Percentiles rank a stretch among this genome's conserved stretches.
Evolutionary conservation across 306 rosid species (phyloP).

Genomic region (Pyrus betulifolia): DNA sequence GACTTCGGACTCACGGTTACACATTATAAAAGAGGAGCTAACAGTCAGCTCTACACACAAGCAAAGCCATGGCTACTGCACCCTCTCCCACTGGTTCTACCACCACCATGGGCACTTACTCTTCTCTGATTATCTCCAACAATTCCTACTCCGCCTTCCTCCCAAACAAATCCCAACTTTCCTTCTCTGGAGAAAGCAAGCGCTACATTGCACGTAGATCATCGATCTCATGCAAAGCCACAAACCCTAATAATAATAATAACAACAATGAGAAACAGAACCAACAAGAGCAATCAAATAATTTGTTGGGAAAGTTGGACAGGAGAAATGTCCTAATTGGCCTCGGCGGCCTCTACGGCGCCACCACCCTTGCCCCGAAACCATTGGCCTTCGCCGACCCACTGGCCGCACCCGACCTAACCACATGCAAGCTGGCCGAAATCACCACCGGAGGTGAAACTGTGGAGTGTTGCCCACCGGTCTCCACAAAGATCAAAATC

Average conservation of each 20-base stretch:
- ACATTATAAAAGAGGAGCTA: neutral
- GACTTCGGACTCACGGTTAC: neutral
- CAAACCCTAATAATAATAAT: neutral
- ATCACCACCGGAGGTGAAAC: slow-evolving; percentile 27
- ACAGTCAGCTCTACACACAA: neutral
- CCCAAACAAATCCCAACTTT: neutral
- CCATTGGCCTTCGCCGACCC: slow-evolving; percentile 51
- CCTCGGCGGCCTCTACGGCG: slow-evolving; percentile 54
- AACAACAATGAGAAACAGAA: no score
- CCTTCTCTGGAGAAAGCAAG: neutral
- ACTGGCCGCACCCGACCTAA: slow-evolving; percentile 33
- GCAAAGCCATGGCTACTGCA: neutral
- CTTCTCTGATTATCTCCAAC: neutral
- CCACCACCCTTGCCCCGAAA: slow-evolving; percentile 19
- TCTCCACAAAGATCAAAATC: neutral
- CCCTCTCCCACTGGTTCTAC: neutral
- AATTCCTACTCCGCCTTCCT: neutral
- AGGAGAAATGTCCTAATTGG: slow-evolving; percentile 60
- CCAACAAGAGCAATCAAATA: slow-evolving; percentile 1
- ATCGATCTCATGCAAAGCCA: slow-evolving; percentile 23
- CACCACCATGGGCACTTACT: neutral
- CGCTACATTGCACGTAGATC: neutral
- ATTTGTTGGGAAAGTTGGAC: slow-evolving; percentile 17
- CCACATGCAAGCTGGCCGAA: slow-evolving; percentile 40
- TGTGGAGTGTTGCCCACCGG: slow-evolving; percentile 63